These are phyloP conservation scores for Maudiozyma humilis DNA, from an alignment of 1,139 yeast genomes.

Conservation along the genomic window DNA sequence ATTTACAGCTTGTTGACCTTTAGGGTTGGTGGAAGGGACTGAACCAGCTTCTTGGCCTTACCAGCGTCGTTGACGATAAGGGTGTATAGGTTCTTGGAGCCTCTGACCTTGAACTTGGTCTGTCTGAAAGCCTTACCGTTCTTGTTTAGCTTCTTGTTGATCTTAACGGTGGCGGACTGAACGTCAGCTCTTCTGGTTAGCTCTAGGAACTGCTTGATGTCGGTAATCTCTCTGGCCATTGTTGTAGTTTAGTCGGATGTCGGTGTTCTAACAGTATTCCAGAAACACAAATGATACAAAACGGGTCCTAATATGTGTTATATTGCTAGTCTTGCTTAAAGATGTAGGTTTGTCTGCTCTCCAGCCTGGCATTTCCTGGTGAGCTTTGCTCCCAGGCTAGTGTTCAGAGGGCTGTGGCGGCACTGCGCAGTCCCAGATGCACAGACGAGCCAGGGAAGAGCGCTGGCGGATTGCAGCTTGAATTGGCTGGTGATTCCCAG, in stretches of 20 bases:
- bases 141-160: slow-evolving; percentile 77
- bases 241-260: slow-evolving; percentile 3
- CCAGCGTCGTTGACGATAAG: slow-evolving; percentile 92
- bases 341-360: not conserved
- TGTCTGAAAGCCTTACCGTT: slow-evolving; percentile 83
- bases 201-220: slow-evolving; percentile 96
- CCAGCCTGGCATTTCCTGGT: too few relatives aligned
- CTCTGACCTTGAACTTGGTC: slow-evolving; percentile 99
- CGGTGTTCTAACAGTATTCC: not conserved
- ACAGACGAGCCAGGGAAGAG: too few relatives aligned
- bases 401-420: too few relatives aligned
- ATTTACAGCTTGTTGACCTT: slow-evolving; percentile 60
- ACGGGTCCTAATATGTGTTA: not conserved
- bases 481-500: too few relatives aligned
- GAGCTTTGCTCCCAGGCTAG: too few relatives aligned
- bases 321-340: not conserved
- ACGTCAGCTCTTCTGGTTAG: slow-evolving; percentile 97
- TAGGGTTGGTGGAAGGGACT: slow-evolving; percentile 95
- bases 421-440: too few relatives aligned
- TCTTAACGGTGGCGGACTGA: slow-evolving; percentile 82
- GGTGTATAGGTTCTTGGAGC: slow-evolving; percentile 90
- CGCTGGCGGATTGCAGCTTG: too few relatives aligned
- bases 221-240: slow-evolving; percentile 66
- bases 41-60: slow-evolving; percentile 97
- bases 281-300: not conserved